Percentiles rank a stretch among this genome's conserved stretches.
Conservation (phyloP, 805 yeast species). For the Metschnikowia vanudenii region DNA sequence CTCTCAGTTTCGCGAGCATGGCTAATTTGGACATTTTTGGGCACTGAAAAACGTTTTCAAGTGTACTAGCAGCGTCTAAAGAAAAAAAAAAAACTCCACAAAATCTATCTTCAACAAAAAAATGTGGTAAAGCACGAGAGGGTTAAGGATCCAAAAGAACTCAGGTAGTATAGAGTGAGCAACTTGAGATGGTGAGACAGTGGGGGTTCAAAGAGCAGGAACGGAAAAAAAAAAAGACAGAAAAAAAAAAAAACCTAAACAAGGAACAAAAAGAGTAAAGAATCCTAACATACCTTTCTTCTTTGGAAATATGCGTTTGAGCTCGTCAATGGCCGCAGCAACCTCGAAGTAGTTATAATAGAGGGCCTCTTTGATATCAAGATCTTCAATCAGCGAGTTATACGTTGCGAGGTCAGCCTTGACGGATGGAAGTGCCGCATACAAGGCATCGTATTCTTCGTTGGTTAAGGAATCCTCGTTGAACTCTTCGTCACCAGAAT, state of each 20-base stretch:
- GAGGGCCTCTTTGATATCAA: conserved; percentile 54
- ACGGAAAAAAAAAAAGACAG: conserved; percentile 1
- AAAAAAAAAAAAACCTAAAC: background rate
- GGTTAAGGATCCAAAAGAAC: background rate
- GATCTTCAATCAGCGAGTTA: conserved; percentile 45
- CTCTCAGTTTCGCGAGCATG: conserved; percentile 18
- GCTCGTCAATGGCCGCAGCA: conserved; percentile 49
- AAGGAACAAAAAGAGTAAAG: background rate
- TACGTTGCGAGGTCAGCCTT: conserved; percentile 38
- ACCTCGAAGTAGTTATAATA: conserved; percentile 59
- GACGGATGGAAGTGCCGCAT: conserved; percentile 43
- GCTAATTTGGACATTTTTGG: conserved; percentile 20
- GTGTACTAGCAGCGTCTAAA: conserved; percentile 22
- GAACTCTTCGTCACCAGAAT: conserved; percentile 33
- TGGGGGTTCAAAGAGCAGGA: background rate
- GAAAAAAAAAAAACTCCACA: too few species aligned
- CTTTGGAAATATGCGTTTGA: conserved; percentile 33
- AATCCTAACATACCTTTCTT: conserved; percentile 45
- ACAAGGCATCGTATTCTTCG: conserved; percentile 44
- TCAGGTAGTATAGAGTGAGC: conserved; percentile 7
- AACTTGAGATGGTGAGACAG: too few species aligned
- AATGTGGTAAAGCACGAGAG: too few species aligned
- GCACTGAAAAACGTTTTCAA: conserved; percentile 13
- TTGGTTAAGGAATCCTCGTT: conserved; percentile 38
- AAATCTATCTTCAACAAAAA: too few species aligned